A percentile compares a stretch with the other conserved stretches of the same genome.
Evolutionary conservation across 192 early-diverging fungal genomes (phyloP).

Genomic region (Kickxella alabastrina): DNA sequence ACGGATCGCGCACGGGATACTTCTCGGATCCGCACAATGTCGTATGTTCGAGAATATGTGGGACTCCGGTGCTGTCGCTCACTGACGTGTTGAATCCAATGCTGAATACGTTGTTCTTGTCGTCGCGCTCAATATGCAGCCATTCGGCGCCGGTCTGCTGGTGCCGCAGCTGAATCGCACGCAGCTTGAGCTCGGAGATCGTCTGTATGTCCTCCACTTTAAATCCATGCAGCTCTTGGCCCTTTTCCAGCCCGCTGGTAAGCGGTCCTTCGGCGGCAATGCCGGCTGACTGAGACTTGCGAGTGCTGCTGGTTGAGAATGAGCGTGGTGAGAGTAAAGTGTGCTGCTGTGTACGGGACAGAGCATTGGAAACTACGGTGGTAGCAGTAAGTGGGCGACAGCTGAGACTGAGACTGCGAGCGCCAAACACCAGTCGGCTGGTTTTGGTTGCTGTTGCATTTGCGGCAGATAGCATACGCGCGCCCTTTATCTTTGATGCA

Average conservation of each 20-base stretch:
- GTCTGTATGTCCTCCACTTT: conserved; percentile 48
- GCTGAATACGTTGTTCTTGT: conserved; percentile 92
- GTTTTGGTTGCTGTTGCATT: background rate
- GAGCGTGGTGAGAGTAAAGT: too few relatives aligned
- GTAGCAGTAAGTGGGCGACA: background rate
- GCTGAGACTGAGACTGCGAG: too few relatives aligned
- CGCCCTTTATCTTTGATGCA: conserved; percentile 13
- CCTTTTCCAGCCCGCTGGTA: conserved; percentile 3
- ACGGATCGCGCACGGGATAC: conserved; percentile 96
- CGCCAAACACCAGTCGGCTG: too few relatives aligned
- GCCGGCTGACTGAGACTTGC: background rate
- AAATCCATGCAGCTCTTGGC: conserved; percentile 40
- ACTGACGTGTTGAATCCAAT: conserved; percentile 87
- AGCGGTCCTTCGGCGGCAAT: background rate
- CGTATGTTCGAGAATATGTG: conserved; percentile 95
- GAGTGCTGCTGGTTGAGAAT: background rate
- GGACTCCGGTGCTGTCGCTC: conserved; percentile 76
- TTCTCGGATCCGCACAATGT: conserved; percentile 83
- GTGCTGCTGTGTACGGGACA: too few relatives aligned
- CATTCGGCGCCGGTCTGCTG: conserved; percentile 77
- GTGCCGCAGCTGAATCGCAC: conserved; percentile 72
- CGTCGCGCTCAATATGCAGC: conserved; percentile 81
- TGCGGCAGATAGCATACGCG: conserved; percentile 20
- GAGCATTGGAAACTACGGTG: background rate
- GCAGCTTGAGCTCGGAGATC: conserved; percentile 75